These are phyloP conservation scores for Exophiala calicioides DNA, from an alignment of 2,329 filamentous ascomycete species.

Conservation along the genomic window DNA sequence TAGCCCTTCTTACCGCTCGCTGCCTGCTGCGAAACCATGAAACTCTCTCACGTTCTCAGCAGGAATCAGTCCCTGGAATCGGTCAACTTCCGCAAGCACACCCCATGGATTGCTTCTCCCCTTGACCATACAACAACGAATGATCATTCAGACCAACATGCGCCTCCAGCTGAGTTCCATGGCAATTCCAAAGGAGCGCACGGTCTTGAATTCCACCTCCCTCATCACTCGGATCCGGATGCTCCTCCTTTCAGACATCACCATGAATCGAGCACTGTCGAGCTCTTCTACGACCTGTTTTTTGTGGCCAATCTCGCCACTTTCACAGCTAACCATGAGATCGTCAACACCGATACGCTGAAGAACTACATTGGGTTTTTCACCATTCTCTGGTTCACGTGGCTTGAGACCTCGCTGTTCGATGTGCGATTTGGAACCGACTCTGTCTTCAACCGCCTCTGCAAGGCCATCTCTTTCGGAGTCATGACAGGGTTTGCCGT, in stretches of 20 bases:
- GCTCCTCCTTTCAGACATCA: slow-evolving; percentile 47
- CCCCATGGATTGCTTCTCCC: neutral
- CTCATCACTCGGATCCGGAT: no score
- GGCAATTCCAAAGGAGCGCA: no score
- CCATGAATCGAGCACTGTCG: slow-evolving; percentile 56
- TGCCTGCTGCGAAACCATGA: no score
- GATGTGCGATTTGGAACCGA: slow-evolving; percentile 68
- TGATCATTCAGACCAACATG: no score
- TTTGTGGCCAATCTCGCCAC: slow-evolving; percentile 67
- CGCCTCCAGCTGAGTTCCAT: no score
- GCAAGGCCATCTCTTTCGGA: slow-evolving; percentile 62
- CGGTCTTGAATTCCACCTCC: no score
- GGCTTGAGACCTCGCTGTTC: slow-evolving; percentile 64
- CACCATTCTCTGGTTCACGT: slow-evolving; percentile 67
- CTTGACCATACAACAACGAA: no score
- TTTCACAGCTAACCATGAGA: slow-evolving; percentile 59
- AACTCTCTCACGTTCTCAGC: slow-evolving; percentile 2
- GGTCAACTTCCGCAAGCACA: neutral
- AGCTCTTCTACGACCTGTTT: slow-evolving; percentile 63
- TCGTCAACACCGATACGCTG: slow-evolving; percentile 50
- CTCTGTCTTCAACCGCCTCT: slow-evolving; percentile 62
- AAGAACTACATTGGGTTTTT: slow-evolving; percentile 56
- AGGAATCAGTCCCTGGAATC: neutral
- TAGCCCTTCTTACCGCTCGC: neutral
- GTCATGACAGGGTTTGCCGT: slow-evolving; percentile 61